Evolutionary conservation across 2,329 filamentous ascomycete genomes (phyloP), one percentile per base, ranked within the genome.

Genomic region (Cordyceps cateniannulata): DNA sequence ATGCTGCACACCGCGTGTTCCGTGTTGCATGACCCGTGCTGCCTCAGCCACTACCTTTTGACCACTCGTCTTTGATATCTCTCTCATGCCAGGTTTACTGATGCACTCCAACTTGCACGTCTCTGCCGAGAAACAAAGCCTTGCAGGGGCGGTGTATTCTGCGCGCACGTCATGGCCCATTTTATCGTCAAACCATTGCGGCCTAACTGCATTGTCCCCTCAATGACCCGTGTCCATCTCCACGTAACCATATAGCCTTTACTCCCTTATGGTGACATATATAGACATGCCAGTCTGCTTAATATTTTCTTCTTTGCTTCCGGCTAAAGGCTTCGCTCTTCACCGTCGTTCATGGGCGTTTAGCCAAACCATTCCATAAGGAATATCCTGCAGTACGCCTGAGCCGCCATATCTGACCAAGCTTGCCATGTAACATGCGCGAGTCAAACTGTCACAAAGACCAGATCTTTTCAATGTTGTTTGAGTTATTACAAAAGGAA

Each of bases 401-500:
- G 3, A 18, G 12, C 20, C 9, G 6, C 42, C 20, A 48, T 27
- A n/a, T 35, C 5, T 35, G 32, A 12, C 14, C 1, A 12, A 35
- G 32, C 32, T 35, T 35, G 32, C 32, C 14, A 12, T 12, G 14
- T 29, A 24, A 44, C 35, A 32, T 51, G 32, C 45, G 29, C 55
- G 9, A 25, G 8, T 38, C 22, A 42, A 27, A n/a, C 27, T n/a
- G 24, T 22, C 22, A 14, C 35, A 44, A 63, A 61, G n/a, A 14
- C 24, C 35, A 45, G 38, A 59, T 61, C 64, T 65, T 69, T 68
- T 65, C 67, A 54, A 52, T 20, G 18, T 57, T 62, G 59, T 52
- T 20, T 35, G 51, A 53, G 62, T 63, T 66, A 66, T 70, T 73
- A 70, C 68, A 71, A 70, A 71, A 68, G 69, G 68, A 70, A 70